These are phyloP conservation scores for Colletotrichum tamarilloi DNA, from an alignment of 2,329 filamentous ascomycete species.

Conservation along the genomic window DNA sequence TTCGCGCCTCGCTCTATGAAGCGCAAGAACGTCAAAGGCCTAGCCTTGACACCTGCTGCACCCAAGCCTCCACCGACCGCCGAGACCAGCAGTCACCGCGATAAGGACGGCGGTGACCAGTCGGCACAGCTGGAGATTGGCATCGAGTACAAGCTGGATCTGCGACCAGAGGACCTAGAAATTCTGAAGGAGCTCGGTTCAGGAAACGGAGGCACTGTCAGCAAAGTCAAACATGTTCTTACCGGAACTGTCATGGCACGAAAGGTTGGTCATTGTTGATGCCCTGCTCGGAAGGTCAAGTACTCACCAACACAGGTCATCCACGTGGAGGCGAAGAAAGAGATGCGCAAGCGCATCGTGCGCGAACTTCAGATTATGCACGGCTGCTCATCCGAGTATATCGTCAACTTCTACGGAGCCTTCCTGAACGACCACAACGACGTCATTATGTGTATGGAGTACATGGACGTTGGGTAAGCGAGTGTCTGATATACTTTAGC, in stretches of 20 bases:
- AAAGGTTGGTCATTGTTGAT: conserved; percentile 72
- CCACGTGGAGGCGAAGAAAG: conserved; percentile 97
- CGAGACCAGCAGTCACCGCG: conserved; percentile 75
- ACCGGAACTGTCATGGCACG: conserved; percentile 97
- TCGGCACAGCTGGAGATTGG: conserved; percentile 89
- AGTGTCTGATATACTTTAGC: neutral
- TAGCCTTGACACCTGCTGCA: conserved; percentile 84
- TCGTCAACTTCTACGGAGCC: conserved; percentile 97
- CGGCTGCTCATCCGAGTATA: conserved; percentile 95
- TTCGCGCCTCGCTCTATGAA: conserved; percentile 87
- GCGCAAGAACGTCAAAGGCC: conserved; percentile 98
- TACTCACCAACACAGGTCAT: conserved; percentile 76
- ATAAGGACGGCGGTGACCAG: conserved; percentile 65
- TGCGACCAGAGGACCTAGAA: conserved; percentile 91
- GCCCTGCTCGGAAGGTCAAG: neutral
- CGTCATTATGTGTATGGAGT: conserved; percentile 99
- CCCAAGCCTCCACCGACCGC: conserved; percentile 79
- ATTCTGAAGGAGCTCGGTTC: conserved; percentile 94
- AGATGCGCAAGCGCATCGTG: conserved; percentile 96
- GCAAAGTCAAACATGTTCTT: conserved; percentile 94
- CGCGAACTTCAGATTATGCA: conserved; percentile 98
- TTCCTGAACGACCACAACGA: conserved; percentile 97
- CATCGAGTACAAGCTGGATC: conserved; percentile 94
- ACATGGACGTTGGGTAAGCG: conserved; percentile 97
- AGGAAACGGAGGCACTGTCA: conserved; percentile 97